Conservation (phyloP, 371 early-diverging fungal species). For the Circinella umbellata region DNA sequence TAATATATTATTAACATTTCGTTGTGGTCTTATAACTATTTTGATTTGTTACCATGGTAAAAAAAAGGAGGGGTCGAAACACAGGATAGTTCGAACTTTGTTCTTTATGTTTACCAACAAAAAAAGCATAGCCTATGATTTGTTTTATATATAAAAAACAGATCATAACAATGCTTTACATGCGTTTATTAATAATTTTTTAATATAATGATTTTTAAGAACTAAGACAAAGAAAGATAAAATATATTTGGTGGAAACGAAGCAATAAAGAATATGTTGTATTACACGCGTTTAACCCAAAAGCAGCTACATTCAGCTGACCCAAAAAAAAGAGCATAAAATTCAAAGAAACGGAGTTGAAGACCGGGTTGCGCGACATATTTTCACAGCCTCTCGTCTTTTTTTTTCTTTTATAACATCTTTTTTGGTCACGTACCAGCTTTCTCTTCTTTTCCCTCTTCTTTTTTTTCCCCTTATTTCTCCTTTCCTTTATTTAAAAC, state of each 20-base stretch:
- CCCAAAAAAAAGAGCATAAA: conserved; percentile 6
- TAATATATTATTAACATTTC: too few relatives aligned
- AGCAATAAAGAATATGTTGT: neutral
- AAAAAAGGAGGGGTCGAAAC: neutral
- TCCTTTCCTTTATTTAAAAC: conserved; percentile 12
- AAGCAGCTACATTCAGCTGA: conserved; percentile 17
- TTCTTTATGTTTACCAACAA: neutral
- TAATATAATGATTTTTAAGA: too few relatives aligned
- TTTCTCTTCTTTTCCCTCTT: conserved; percentile 19
- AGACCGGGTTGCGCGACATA: neutral
- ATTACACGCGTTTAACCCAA: conserved; percentile 4
- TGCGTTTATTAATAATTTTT: too few relatives aligned
- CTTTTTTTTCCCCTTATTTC: conserved; percentile 10
- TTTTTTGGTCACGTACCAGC: conserved; percentile 6
- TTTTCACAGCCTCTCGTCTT: conserved; percentile 15
- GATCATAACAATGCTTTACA: too few relatives aligned
- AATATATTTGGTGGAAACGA: too few relatives aligned
- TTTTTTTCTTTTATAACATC: neutral
- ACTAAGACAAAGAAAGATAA: too few relatives aligned
- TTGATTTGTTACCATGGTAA: neutral
- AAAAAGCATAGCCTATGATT: neutral
- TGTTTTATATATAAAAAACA: neutral
- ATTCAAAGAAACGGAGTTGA: conserved; percentile 7
- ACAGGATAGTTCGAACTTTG: neutral
- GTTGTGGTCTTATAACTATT: too few relatives aligned